These are phyloP conservation scores for Exsudoporus frostii DNA, from an alignment of 768 basidiomycete species.

Conservation along the genomic window DNA sequence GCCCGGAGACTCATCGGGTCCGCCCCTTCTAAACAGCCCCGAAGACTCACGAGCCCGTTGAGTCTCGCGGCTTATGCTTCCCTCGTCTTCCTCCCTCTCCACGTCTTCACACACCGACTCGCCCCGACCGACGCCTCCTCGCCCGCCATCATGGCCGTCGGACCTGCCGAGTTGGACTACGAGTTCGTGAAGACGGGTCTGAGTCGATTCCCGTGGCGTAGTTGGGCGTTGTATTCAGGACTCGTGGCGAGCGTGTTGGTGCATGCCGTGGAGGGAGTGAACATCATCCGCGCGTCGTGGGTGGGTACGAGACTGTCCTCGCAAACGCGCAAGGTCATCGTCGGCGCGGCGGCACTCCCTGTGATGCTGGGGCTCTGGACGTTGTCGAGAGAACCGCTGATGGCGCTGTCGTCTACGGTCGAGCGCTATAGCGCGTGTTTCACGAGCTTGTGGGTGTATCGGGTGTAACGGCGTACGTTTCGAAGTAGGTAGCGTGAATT, in stretches of 20 bases:
- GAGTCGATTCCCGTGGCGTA: constrained; percentile 56
- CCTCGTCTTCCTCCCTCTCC: constrained; percentile 61
- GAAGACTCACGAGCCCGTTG: constrained; percentile 42
- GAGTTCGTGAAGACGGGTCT: constrained; percentile 79
- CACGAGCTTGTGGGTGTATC: constrained; percentile 43
- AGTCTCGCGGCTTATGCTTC: constrained; percentile 62
- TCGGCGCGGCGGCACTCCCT: constrained; percentile 43
- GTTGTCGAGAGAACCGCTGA: constrained; percentile 55
- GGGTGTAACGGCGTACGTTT: constrained; percentile 30
- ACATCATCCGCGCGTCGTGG: constrained; percentile 51
- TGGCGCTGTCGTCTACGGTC: constrained; percentile 49
- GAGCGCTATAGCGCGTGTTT: constrained; percentile 53
- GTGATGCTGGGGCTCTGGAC: constrained; percentile 54
- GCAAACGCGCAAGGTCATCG: constrained; percentile 27
- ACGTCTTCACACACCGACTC: constrained; percentile 65
- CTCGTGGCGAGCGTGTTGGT: constrained; percentile 54
- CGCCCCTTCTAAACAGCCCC: constrained; percentile 25
- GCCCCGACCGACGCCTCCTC: constrained; percentile 44
- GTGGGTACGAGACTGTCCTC: constrained; percentile 18
- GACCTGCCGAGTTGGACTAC: constrained; percentile 77
- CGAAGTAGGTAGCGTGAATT: neutral
- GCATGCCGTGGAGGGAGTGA: constrained; percentile 63
- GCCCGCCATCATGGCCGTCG: constrained; percentile 42
- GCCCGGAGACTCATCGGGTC: constrained; percentile 55
- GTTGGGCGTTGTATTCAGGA: constrained; percentile 59